These are phyloP conservation scores for Anthostomella pinea DNA, from an alignment of 2,329 filamentous ascomycete species.

Conservation along the genomic window DNA sequence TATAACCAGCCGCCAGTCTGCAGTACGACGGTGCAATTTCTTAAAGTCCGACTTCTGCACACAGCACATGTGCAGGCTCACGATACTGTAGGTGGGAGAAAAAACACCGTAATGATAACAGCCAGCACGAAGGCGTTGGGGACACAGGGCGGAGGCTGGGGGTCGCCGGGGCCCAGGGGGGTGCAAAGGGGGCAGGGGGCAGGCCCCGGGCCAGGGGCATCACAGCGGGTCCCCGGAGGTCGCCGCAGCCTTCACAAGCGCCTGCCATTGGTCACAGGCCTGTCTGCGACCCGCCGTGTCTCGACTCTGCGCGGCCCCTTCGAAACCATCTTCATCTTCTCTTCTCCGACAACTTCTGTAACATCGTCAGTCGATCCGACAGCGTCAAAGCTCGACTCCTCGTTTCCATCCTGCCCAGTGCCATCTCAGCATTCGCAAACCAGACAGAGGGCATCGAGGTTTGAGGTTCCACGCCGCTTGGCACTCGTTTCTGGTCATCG, in stretches of 20 bases:
- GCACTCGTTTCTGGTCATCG: constrained; percentile 3
- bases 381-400: constrained; percentile 19
- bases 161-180: too few species aligned
- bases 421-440: not conserved
- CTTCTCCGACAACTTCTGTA: constrained; percentile 33
- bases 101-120: too few species aligned
- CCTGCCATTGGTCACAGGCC: constrained; percentile 15
- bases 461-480: constrained; percentile 8
- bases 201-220: too few species aligned
- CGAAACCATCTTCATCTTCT: constrained; percentile 24
- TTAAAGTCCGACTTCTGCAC: too few species aligned
- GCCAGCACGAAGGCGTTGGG: too few species aligned
- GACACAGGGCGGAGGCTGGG: too few species aligned
- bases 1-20: too few species aligned
- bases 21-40: too few species aligned
- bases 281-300: constrained; percentile 19
- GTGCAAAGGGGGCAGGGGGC: too few species aligned
- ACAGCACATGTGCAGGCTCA: too few species aligned
- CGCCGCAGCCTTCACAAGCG: constrained; percentile 4
- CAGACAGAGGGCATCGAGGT: not conserved
- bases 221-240: too few species aligned
- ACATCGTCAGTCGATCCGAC: constrained; percentile 40
- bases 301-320: constrained; percentile 21
- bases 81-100: too few species aligned
- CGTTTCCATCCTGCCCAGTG: constrained; percentile 9